These are phyloP conservation scores for Moniliophthora roreri DNA, from an alignment of 1,284 basidiomycete genomes.

Conservation along the genomic window DNA sequence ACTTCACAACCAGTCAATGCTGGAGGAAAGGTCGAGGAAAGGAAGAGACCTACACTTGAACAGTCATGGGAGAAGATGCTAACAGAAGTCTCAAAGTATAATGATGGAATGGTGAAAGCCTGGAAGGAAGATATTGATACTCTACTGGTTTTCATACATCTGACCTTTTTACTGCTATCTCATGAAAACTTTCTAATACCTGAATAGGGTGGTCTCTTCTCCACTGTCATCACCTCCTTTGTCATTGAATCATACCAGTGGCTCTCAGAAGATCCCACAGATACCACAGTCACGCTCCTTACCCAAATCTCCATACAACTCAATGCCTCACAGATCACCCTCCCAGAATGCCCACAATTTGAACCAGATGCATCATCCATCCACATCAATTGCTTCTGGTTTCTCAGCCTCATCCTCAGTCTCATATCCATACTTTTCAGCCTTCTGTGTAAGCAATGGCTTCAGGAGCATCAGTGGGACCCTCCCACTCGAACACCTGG, in stretches of 20 bases:
- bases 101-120: too few relatives aligned
- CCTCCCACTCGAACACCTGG: neutral
- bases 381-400: constrained; percentile 6
- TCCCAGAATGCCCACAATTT: neutral
- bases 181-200: neutral
- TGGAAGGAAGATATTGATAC: neutral
- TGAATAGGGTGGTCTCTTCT: constrained; percentile 1
- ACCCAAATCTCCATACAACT: constrained; percentile 3
- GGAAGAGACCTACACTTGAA: too few relatives aligned
- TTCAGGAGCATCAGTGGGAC: constrained; percentile 8
- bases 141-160: constrained; percentile 3
- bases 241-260: constrained; percentile 9
- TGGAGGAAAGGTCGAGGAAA: too few relatives aligned
- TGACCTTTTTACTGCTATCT: too few relatives aligned
- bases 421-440: constrained; percentile 5
- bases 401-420: constrained; percentile 6
- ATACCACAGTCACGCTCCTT: constrained; percentile 3
- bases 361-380: neutral
- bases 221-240: constrained; percentile 7
- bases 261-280: constrained; percentile 3
- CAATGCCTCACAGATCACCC: neutral
- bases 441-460: constrained; percentile 14
- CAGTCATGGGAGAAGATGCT: too few relatives aligned
- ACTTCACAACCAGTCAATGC: too few relatives aligned
- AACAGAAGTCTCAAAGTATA: too few relatives aligned